These are phyloP conservation scores for Geopyxis carbonaria DNA, from an alignment of 495 filamentous ascomycete species.

Conservation along the genomic window DNA sequence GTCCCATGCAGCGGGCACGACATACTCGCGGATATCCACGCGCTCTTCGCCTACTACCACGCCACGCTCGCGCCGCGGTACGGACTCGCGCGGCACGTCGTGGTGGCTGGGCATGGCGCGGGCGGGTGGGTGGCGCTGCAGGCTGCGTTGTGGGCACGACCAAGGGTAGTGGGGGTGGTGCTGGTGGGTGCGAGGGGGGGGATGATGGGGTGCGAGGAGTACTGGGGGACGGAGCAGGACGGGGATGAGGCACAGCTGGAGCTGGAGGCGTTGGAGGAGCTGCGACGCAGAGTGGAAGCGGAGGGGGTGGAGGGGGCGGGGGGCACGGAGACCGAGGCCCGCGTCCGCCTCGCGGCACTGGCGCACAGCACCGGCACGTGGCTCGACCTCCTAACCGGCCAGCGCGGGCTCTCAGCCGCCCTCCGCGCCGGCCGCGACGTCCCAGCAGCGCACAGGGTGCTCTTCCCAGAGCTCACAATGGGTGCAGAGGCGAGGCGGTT, in stretches of 20 bases:
- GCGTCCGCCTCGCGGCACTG: slow-evolving; percentile 5
- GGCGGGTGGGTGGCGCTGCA: slow-evolving; percentile 18
- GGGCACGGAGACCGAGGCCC: too few species aligned
- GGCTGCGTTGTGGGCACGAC: slow-evolving; percentile 8
- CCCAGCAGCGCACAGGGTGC: slow-evolving; percentile 4
- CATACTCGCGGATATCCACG: slow-evolving; percentile 11
- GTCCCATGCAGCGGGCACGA: slow-evolving; percentile 13
- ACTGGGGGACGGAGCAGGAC: background rate
- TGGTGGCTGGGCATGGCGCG: slow-evolving; percentile 15
- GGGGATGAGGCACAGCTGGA: background rate
- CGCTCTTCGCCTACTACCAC: slow-evolving; percentile 11
- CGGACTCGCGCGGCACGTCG: slow-evolving; percentile 3
- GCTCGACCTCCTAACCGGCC: slow-evolving; percentile 14
- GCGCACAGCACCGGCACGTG: slow-evolving; percentile 2
- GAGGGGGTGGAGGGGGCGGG: too few species aligned
- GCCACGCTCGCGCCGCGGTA: slow-evolving; percentile 3
- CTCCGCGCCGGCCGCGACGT: slow-evolving; percentile 1
- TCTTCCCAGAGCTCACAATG: slow-evolving; percentile 15
- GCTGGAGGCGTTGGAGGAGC: background rate
- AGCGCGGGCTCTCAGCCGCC: slow-evolving; percentile 3
- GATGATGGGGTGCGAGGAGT: background rate
- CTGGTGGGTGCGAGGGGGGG: slow-evolving; percentile 3
- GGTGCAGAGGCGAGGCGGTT: slow-evolving; percentile 5
- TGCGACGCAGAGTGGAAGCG: background rate
- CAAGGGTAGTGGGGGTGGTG: slow-evolving; percentile 7